Base-by-base conservation (phyloP, 2,329 filamentous ascomycete species). In the Graphiopsis chlorocephala region DNA sequence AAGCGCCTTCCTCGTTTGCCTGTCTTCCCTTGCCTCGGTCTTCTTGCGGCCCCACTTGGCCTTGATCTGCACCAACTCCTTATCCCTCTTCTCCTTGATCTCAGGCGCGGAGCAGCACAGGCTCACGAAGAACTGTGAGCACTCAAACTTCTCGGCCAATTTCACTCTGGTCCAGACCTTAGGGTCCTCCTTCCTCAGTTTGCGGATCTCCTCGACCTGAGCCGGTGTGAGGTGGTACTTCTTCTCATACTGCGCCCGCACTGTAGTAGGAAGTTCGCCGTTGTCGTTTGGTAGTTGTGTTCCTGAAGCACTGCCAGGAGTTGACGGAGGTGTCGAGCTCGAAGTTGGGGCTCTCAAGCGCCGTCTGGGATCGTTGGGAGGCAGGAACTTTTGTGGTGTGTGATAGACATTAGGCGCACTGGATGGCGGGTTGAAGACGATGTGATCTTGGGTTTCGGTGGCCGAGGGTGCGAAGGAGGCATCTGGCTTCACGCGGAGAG, bases 401-500 rank as follows among this genome's bases (percentile, higher is more conserved):
- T 88, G 85, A 72, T 86, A 87, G 26, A 86, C 83, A 66, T 82
- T 86, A 8, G 88, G 87, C 7, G 85, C 83, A 29, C 85, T 85
- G 7, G 86, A 86, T 0, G 88, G 88, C 38, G 88, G 88, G 70
- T 90, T 90, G 81, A 86, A 86, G 73, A 90, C 82, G 73, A 88
- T 86, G 71, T 85, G 82, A 65, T 85, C 82, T 66, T 78, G 77
- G 6, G 73, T 69, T 66, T 75, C 74, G 52, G 77, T 68, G 64
- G 69, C 66, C 68, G 69, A 69, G 53, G 71, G 70, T 6, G 69
- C 71, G 74, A 81, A 82, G 1, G 79, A 80, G 38, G 78, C 76
- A 66, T 80, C 78, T 69, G 77, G 75, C 64, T 79, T 79, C 57
- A 83, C 75, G 52, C 76, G 74, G 65, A 82, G 77, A 55, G 80